phyloP scores from a whole-genome alignment of 192 early-diverging fungal genomes.

The Backusella parvicylindrica region DNA sequence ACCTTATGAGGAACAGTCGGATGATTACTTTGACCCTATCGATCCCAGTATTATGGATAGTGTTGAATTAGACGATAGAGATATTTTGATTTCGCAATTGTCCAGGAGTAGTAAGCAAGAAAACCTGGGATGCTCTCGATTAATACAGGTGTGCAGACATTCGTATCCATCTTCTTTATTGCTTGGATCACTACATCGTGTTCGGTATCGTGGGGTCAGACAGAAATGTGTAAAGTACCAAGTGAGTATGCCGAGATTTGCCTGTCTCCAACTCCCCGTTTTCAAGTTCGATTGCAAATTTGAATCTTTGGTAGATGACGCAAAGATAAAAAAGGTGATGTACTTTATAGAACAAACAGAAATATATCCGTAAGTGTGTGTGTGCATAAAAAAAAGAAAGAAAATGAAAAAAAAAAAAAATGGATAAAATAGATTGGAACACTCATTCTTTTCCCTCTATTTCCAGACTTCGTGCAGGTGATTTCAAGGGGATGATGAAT shows the following conservation, averaged over 20 bases:
- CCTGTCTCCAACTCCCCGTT: not conserved
- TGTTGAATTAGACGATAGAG: not conserved
- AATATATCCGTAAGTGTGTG: not conserved
- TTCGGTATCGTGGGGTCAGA: not conserved
- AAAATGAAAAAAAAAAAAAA: too few relatives aligned
- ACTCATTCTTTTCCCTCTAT: not conserved
- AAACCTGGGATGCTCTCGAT: not conserved
- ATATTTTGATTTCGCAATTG: not conserved
- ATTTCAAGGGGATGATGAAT: not conserved
- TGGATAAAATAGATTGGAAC: not conserved
- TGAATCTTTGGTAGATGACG: not conserved
- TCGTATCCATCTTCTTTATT: not conserved
- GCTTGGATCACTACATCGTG: not conserved
- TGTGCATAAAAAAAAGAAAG: too few relatives aligned
- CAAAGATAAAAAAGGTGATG: not conserved
- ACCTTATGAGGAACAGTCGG: not conserved
- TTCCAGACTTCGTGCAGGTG: not conserved
- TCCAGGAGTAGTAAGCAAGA: not conserved
- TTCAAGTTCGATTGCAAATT: conserved; percentile 6
- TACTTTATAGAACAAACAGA: conserved; percentile 3
- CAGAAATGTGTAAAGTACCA: not conserved
- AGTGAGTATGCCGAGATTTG: not conserved
- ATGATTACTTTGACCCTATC: not conserved
- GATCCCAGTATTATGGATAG: not conserved
- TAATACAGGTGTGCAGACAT: not conserved